Conservation (phyloP, 1,284 basidiomycete species). For the Cutaneotrichosporon sp. region DNA sequence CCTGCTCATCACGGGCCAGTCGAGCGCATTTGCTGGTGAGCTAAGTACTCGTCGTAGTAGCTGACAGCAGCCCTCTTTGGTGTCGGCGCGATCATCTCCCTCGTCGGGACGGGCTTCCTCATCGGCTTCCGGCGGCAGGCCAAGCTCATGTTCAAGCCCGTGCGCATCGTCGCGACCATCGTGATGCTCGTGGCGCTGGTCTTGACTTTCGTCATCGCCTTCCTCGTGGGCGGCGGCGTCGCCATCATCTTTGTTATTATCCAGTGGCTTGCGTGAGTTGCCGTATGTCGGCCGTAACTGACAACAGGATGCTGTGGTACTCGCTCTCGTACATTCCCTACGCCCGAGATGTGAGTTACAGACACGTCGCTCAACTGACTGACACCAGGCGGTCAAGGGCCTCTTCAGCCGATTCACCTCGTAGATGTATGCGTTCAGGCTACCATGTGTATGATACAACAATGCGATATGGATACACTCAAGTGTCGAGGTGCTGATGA, state of each 20-base stretch:
- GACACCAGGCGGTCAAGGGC: constrained; percentile 21
- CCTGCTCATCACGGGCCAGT: constrained; percentile 70
- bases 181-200: constrained; percentile 74
- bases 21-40: constrained; percentile 76
- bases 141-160: constrained; percentile 89
- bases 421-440: not conserved
- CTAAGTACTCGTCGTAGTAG: constrained; percentile 24
- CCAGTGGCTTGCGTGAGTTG: constrained; percentile 59
- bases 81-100: constrained; percentile 76
- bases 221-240: constrained; percentile 57
- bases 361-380: not conserved
- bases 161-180: constrained; percentile 79
- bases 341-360: constrained; percentile 66
- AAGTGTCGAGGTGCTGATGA: not conserved
- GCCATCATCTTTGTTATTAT: constrained; percentile 72
- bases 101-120: constrained; percentile 86
- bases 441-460: constrained; percentile 9
- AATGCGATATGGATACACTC: constrained; percentile 3
- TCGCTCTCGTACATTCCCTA: constrained; percentile 74
- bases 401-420: constrained; percentile 8
- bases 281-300: not conserved
- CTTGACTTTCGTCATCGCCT: constrained; percentile 78
- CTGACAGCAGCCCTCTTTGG: constrained; percentile 69
- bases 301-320: constrained; percentile 31
- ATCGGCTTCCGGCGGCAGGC: constrained; percentile 78